Percentiles rank a stretch among this genome's conserved stretches.
These are phyloP conservation scores for Conringia planisiliqua DNA, from an alignment of 345 rosid species.

Conservation along the genomic window DNA sequence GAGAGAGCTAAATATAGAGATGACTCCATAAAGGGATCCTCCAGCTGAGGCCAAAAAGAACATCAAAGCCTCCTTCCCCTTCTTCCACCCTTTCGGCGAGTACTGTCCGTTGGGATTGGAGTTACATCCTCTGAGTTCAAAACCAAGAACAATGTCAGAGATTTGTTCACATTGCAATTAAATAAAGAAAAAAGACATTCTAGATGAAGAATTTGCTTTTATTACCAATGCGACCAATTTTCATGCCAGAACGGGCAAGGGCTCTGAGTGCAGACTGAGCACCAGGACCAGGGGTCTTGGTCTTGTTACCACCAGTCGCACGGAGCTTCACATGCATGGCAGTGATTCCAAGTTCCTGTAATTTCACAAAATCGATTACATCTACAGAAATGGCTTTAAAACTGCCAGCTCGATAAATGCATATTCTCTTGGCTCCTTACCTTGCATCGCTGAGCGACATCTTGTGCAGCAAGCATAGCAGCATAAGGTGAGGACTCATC, in stretches of 20 bases:
- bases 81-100: conserved; percentile 82
- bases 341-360: conserved; percentile 70
- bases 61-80: conserved; percentile 79
- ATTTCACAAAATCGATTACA: neutral
- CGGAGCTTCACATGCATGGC: conserved; percentile 83
- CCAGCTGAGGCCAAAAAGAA: neutral
- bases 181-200: neutral
- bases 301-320: conserved; percentile 85
- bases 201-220: neutral
- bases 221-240: conserved; percentile 75
- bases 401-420: neutral
- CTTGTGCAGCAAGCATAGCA: conserved; percentile 89
- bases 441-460: conserved; percentile 76
- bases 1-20: neutral
- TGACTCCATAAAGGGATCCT: neutral
- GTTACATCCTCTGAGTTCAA: conserved; percentile 67
- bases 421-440: conserved; percentile 10
- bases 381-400: neutral
- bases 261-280: conserved; percentile 87
- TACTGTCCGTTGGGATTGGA: conserved; percentile 74
- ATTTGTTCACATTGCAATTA: neutral
- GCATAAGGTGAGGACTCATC: conserved; percentile 82
- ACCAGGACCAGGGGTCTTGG: conserved; percentile 88
- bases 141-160: neutral
- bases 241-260: conserved; percentile 87